Evolutionary conservation across 2,329 filamentous ascomycete species (phyloP).

Genomic region (Aspergillus amoenus): DNA sequence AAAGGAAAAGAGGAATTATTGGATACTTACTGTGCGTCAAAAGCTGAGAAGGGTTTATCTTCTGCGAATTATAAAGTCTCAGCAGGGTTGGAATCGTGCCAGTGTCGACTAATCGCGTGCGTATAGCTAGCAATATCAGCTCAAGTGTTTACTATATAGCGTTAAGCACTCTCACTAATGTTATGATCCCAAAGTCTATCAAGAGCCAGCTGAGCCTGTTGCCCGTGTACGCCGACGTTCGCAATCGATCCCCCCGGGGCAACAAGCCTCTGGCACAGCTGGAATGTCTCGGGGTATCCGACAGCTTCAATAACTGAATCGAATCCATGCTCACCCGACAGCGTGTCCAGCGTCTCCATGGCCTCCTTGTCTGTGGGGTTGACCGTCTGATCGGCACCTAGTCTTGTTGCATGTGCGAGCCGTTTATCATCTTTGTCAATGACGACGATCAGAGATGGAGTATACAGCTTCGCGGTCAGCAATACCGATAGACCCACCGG

Average conservation of each 20-base stretch:
- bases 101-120: too few relatives aligned
- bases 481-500: conserved; percentile 57
- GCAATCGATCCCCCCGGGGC: conserved; percentile 55
- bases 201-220: neutral
- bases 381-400: conserved; percentile 52
- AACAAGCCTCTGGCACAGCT: conserved; percentile 54
- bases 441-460: conserved; percentile 50
- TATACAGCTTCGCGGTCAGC: conserved; percentile 32
- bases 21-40: too few relatives aligned
- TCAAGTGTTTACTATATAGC: too few relatives aligned
- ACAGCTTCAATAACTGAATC: conserved; percentile 61
- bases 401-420: conserved; percentile 46
- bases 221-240: conserved; percentile 57
- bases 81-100: too few relatives aligned
- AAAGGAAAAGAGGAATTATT: too few relatives aligned
- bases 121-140: neutral
- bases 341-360: conserved; percentile 25
- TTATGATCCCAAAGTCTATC: neutral
- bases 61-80: too few relatives aligned
- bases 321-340: conserved; percentile 42
- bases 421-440: conserved; percentile 53
- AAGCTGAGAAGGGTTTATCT: too few relatives aligned
- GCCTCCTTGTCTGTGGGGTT: conserved; percentile 40
- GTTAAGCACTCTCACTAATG: neutral
- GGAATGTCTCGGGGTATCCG: conserved; percentile 54